phyloP scores from a whole-genome alignment of 352 stramenopile species.

The Phytophthora pinifolia region DNA sequence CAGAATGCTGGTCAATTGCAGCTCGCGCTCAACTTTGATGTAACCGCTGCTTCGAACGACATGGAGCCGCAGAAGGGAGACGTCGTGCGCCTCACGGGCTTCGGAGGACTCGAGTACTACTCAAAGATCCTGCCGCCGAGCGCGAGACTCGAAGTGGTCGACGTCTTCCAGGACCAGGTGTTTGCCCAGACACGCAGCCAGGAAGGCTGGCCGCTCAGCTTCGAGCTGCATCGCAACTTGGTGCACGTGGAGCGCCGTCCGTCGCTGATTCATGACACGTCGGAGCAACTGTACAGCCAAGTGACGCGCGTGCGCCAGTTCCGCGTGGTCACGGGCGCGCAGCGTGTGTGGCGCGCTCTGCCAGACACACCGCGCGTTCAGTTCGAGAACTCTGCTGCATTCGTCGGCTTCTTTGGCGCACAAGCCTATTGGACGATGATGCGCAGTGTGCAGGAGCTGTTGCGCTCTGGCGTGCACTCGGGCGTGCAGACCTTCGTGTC shows the following conservation, averaged over 20 bases:
- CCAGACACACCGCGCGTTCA: constrained; percentile 44
- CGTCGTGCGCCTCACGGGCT: constrained; percentile 56
- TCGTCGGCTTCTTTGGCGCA: constrained; percentile 43
- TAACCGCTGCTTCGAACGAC: constrained; percentile 30
- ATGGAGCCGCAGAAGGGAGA: constrained; percentile 56
- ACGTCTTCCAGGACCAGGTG: constrained; percentile 68
- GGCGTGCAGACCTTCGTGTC: constrained; percentile 41
- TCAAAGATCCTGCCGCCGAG: constrained; percentile 51
- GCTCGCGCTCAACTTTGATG: constrained; percentile 58
- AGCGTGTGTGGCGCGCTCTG: constrained; percentile 49
- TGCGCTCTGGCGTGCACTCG: constrained; percentile 40
- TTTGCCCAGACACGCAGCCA: constrained; percentile 54
- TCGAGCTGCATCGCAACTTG: constrained; percentile 70
- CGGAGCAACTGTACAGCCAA: constrained; percentile 55
- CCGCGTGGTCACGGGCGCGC: constrained; percentile 34
- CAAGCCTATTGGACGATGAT: constrained; percentile 45
- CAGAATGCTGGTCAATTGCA: constrained; percentile 64
- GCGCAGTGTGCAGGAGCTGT: constrained; percentile 35
- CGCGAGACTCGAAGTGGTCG: constrained; percentile 55
- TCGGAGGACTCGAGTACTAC: constrained; percentile 71
- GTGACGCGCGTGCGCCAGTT: constrained; percentile 51
- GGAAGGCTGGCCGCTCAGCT: constrained; percentile 61
- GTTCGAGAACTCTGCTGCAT: constrained; percentile 45
- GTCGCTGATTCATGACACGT: constrained; percentile 53
- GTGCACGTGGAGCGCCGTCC: constrained; percentile 62